Base-by-base conservation (phyloP, 2,329 filamentous ascomycete species). In the Exophiala sideris region DNA sequence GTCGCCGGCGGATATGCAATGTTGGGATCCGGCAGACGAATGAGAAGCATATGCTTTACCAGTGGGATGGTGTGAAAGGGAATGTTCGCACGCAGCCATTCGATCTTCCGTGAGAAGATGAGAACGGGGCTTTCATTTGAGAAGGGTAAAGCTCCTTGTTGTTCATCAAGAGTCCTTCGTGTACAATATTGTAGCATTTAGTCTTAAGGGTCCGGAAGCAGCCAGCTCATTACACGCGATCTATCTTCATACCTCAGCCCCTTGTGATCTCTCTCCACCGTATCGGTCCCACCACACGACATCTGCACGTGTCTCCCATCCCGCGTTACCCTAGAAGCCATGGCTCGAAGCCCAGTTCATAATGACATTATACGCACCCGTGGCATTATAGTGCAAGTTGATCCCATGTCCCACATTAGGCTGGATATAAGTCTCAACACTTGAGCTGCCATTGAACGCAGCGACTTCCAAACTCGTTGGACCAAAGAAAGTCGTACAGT, bases 321-420 rank as follows among this genome's bases (percentile, higher is more conserved):
- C 24, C 7, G 5, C 24, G 24, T 8, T 5, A 35, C 6, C 6
- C 44, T 47, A 56, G 21, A 59, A 66, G 21, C 67, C 62, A 39
- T 63, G 62, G 45, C 65, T 62, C 54, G 64, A 64, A 59, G 62
- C 58, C 45, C 58, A 56, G 44, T 64, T 63, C 12, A 56, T 56
- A 57, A 60, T 58, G 18, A 62, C 66, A 45, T 63, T 54, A 48
- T 66, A 67, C 12, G 59, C 61, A 5, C 35, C 65, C 2, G 62
- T 65, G 11, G 64, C 62, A 48, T 66, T 66, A 16, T 65, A 57
- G 35, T 67, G 66, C 52, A 68, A 20, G 44, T 66, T 65, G n/a
- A 68, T 55, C 4, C 61, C 65, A 56, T 68, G 66, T 3, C 65
- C 65, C 34, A 59, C 62, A 20, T 62, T 48, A 7, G 64, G 64